Evolutionary conservation across 352 stramenopile species (phyloP), one percentile per base, ranked within the genome.

Genomic region (Aphanomyces cochlioides): DNA sequence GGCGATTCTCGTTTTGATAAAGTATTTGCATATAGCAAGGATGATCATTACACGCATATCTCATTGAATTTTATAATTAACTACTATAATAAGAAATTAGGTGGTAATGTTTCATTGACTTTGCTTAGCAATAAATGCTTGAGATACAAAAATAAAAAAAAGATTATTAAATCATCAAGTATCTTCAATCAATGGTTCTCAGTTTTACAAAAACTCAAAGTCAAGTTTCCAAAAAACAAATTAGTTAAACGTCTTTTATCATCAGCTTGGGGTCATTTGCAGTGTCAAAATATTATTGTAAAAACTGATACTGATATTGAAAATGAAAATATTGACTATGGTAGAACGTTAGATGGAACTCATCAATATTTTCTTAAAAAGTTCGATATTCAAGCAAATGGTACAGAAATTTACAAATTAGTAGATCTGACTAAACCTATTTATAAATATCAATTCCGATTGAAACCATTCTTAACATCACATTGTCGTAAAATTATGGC

Each of bases 391-490:
- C 37, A 66, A 66, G n/a, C n/a, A n/a, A 7, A 45, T 19, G 28
- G 17, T 48, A 34, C 15, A 57, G 28, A 53, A 48, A 34, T 66
- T n/a, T 66, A 53, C 7, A 19, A 66, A 21, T 19, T 66, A 53
- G 17, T 66, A 15, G 57, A 66, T 66, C n/a, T 36, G 17, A 19
- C 12, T 19, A 57, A 57, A 21, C 48, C 48, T 19, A 36, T 36
- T 19, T 57, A 36, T 21, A 57, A 57, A 21, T 19, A 66, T 53
- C 57, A 66, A 66, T 47, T 66, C 41, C 6, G 57, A 28, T 28
- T 66, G 7, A 66, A 66, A 66, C 37, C 57, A 48, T 66, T 66
- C 41, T 53, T 66, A 60, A 60, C 54, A 15, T 21, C 8, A 15
- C n/a, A 15, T 17, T 8, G 8, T 60, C 7, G 36, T 21, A 60